Evolutionary conservation across 2,329 filamentous ascomycete genomes (phyloP).

Genomic region (Fusarium sororula): DNA sequence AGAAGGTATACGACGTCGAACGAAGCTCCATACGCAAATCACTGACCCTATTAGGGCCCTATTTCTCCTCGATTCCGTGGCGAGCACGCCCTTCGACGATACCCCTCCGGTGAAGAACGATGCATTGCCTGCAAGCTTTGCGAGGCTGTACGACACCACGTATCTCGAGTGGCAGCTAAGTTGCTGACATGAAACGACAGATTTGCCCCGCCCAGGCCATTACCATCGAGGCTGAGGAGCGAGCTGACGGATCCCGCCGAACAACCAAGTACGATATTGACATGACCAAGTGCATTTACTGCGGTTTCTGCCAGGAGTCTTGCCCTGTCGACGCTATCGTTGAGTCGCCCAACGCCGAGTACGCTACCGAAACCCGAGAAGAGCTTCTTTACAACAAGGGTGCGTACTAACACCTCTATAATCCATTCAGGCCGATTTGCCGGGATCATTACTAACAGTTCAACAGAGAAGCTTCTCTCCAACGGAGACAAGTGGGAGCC

Average conservation of each 20-base stretch:
- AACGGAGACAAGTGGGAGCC: slow-evolving; percentile 99
- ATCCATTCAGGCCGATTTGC: not conserved
- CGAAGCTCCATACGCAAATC: not conserved
- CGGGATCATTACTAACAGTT: slow-evolving; percentile 30
- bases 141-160: slow-evolving; percentile 71
- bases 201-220: slow-evolving; percentile 98
- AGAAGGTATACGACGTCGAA: slow-evolving; percentile 71
- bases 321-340: slow-evolving; percentile 95
- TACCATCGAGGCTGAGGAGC: slow-evolving; percentile 98
- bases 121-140: slow-evolving; percentile 99
- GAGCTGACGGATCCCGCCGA: slow-evolving; percentile 91
- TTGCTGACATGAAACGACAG: slow-evolving; percentile 47
- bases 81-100: slow-evolving; percentile 94
- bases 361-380: slow-evolving; percentile 77
- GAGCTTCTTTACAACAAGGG: slow-evolving; percentile 97
- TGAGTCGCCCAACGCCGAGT: slow-evolving; percentile 70
- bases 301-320: slow-evolving; percentile 98
- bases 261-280: slow-evolving; percentile 99
- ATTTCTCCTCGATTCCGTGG: slow-evolving; percentile 98
- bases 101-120: slow-evolving; percentile 96
- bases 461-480: slow-evolving; percentile 78
- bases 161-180: not conserved
- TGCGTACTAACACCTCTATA: slow-evolving; percentile 40
- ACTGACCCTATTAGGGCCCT: slow-evolving; percentile 68
- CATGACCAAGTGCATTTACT: slow-evolving; percentile 99